These are phyloP conservation scores for Septoria petroselini DNA, from an alignment of 2,329 filamentous ascomycete genomes.

Conservation along the genomic window DNA sequence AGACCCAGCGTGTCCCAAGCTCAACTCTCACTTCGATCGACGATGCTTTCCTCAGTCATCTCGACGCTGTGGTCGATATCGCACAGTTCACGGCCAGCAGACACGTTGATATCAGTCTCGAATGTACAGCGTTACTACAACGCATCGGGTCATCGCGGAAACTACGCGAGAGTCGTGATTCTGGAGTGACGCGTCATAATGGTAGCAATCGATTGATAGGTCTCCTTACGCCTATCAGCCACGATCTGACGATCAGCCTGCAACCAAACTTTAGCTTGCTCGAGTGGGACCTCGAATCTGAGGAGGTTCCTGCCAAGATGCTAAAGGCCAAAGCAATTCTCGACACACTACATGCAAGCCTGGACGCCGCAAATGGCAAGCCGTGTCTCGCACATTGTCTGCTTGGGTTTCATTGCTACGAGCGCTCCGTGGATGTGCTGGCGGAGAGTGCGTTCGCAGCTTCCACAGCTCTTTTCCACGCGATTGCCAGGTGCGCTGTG, in stretches of 20 bases:
- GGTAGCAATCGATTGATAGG: conserved; percentile 34
- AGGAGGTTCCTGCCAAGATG: conserved; percentile 68
- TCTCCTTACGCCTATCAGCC: conserved; percentile 41
- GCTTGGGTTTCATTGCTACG: conserved; percentile 78
- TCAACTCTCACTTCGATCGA: conserved; percentile 84
- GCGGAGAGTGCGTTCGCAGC: conserved; percentile 67
- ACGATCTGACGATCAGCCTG: conserved; percentile 72
- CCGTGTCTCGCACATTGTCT: conserved; percentile 89
- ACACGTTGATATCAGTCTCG: conserved; percentile 74
- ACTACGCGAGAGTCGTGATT: conserved; percentile 67
- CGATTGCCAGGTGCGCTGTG: conserved; percentile 58
- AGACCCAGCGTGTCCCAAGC: conserved; percentile 64
- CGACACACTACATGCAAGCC: conserved; percentile 77
- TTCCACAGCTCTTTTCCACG: conserved; percentile 77
- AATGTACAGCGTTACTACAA: conserved; percentile 76
- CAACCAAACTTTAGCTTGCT: conserved; percentile 77
- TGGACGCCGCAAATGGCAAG: conserved; percentile 68
- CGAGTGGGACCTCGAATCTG: conserved; percentile 74
- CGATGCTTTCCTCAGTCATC: conserved; percentile 79
- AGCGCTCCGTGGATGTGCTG: conserved; percentile 66
- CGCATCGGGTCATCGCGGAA: conserved; percentile 81
- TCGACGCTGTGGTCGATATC: conserved; percentile 75
- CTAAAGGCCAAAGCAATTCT: conserved; percentile 76
- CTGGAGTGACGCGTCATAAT: conserved; percentile 52
- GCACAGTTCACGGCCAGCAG: conserved; percentile 84